These are phyloP conservation scores for Pichia sp. DNA, from an alignment of 1,139 yeast genomes.

Conservation along the genomic window DNA sequence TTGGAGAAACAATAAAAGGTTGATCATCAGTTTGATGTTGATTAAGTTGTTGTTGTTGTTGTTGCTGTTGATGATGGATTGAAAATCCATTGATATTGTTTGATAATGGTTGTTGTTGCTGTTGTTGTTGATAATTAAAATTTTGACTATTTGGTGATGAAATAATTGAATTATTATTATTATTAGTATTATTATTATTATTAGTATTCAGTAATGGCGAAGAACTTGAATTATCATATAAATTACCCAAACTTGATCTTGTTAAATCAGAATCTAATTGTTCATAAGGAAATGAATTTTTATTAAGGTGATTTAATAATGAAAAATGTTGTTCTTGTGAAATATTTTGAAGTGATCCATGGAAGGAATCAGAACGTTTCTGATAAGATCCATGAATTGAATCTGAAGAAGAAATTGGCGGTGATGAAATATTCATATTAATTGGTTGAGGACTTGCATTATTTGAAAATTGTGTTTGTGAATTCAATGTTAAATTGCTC, in stretches of 20 bases:
- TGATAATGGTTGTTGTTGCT: slow-evolving; percentile 5
- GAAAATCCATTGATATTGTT: slow-evolving; percentile 12
- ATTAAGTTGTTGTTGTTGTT: slow-evolving; percentile 13
- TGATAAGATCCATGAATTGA: background rate
- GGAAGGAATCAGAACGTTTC: background rate
- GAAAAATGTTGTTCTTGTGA: background rate
- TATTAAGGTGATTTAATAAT: background rate
- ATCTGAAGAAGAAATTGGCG: slow-evolving; percentile 12
- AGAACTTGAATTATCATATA: slow-evolving; percentile 6
- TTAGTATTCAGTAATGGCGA: background rate
- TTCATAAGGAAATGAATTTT: background rate
- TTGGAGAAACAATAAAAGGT: slow-evolving; percentile 30
- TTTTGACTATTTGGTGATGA: slow-evolving; percentile 5
- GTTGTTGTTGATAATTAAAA: slow-evolving; percentile 1
- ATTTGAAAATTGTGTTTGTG: slow-evolving; percentile 3
- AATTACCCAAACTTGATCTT: slow-evolving; percentile 3
- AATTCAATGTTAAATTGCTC: slow-evolving; percentile 15
- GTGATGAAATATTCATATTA: slow-evolving; percentile 9
- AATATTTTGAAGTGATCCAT: background rate
- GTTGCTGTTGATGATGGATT: slow-evolving; percentile 13
- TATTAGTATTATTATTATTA: too few relatives aligned
- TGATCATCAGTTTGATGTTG: slow-evolving; percentile 4
- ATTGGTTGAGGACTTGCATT: slow-evolving; percentile 10
- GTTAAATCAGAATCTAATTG: slow-evolving; percentile 2
- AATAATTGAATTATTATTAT: background rate